Evolutionary conservation across 768 basidiomycete species (phyloP), one percentile per base, ranked within the genome.

Genomic region (Macrolepiota dolichaula): DNA sequence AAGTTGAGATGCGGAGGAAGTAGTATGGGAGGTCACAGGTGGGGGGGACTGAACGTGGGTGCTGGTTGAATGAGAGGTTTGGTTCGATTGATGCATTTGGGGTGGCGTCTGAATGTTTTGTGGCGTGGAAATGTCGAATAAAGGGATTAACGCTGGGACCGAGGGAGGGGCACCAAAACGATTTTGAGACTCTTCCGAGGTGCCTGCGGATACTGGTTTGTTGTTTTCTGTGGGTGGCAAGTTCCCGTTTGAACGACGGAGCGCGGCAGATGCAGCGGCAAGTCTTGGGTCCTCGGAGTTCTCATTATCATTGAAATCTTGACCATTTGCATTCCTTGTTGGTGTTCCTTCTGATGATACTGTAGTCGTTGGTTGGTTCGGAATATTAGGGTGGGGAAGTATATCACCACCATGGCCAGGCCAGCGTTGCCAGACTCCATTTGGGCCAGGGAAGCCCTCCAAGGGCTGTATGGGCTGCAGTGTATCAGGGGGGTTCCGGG

Each of bases 361-460:
- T 40, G 56, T 40, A 7, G 15, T 19, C 22, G 54, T 40, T 4
- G 57, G 40, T 46, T 46, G 54, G n/a, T 13, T 10, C 19, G 50
- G 59, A n/a, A 46, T 27, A 22, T 49, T 50, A 13, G 51, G 37
- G 3, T 47, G 65, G 52, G 58, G 50, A 42, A 22, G 51, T 22
- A 35, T 36, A 44, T 59, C 50, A 40, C 63, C 74, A 6, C 67
- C 74, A 54, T 75, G 76, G 35, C 72, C 69, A 44, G 80, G 81
- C 88, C 87, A 90, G 24, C 79, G 81, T 59, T 85, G 85, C 85
- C 87, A 89, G n/a, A 73, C 78, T 19, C 82, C 84, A 37, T 80
- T 81, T 9, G 87, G 88, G 9, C 86, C 87, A 40, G 79, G 76
- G 65, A 90, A 89, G 12, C 89, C 88, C 61, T 76, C 66, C 63